These are phyloP conservation scores for Phlebiopsis flavidoalba DNA, from an alignment of 768 basidiomycete species.

Conservation along the genomic window DNA sequence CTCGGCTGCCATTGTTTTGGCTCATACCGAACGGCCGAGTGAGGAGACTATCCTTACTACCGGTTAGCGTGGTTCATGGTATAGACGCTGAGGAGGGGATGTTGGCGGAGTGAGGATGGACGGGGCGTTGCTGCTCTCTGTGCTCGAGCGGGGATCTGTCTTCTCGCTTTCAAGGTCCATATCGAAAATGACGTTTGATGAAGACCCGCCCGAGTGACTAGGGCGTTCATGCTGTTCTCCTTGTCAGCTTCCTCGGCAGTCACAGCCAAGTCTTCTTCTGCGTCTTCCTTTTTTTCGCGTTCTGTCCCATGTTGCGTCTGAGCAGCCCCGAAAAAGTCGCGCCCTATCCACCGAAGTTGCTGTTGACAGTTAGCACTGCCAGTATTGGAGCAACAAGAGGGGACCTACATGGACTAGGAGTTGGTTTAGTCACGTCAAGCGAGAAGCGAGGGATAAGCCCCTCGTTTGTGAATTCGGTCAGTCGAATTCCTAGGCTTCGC, in stretches of 20 bases:
- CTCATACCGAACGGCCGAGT: not conserved
- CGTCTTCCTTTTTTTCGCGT: slow-evolving; percentile 10
- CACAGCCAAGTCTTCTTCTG: not conserved
- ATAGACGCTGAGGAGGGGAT: slow-evolving; percentile 2
- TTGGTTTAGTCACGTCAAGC: not conserved
- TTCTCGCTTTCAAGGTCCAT: slow-evolving; percentile 17
- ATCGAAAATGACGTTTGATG: slow-evolving; percentile 29
- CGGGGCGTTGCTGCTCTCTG: not conserved
- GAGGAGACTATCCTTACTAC: slow-evolving; percentile 7
- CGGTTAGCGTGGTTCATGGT: slow-evolving; percentile 6
- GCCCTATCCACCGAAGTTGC: slow-evolving; percentile 11
- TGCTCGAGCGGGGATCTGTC: slow-evolving; percentile 5
- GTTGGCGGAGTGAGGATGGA: slow-evolving; percentile 9
- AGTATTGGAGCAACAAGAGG: not conserved
- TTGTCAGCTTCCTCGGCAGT: not conserved
- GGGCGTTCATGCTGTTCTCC: not conserved
- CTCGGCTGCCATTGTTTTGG: slow-evolving; percentile 6
- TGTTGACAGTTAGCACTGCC: not conserved
- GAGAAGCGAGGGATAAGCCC: slow-evolving; percentile 31
- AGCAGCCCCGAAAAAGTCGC: slow-evolving; percentile 21
- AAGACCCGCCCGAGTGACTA: slow-evolving; percentile 29
- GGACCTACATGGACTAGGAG: slow-evolving; percentile 3
- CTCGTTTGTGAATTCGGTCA: slow-evolving; percentile 19
- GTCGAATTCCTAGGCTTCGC: slow-evolving; percentile 22
- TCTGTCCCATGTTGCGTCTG: slow-evolving; percentile 21